Evolutionary conservation across 306 rosid species (phyloP), one percentile per base, ranked within the genome.

Genomic region (Fagus crenata): DNA sequence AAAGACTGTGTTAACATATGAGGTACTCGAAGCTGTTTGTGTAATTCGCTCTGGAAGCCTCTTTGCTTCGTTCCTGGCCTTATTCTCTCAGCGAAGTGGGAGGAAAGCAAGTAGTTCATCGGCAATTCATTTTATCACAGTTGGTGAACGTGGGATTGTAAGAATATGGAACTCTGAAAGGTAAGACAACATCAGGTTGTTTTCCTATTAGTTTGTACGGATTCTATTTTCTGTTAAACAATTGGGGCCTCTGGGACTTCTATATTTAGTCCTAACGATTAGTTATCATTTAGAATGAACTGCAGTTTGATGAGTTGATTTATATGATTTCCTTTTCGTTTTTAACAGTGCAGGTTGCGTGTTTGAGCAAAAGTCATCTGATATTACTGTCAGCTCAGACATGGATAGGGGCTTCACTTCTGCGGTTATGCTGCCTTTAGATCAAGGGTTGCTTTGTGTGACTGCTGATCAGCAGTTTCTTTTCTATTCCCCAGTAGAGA

Each of bases 401-500:
- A 87, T 71, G 55, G 92, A 88, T 83, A 88, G 97, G 91, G 99
- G 99, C n/a, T 92, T 95, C 78, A 84, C 90, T 39, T 86, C 93
- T 76, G 96, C 92, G 36, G 81, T 82, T 77, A 78, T 90, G 92
- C 90, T 89, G 39, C 78, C 96, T 63, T 80, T 78, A 39, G 86
- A 92, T 78, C 92, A 83, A 86, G 99, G 93, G 39, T 79, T 95
- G 91, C 90, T 95, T 82, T 95, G 99, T 83, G 97, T 92, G 85
- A 90, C 99, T 72, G 90, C 90, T 12, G 99, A 95, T 86, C 97
- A 95, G 79, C 97, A 95, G 88, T 86, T 95, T 78, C 85, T 95
- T 82, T 83, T 88, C 76, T 92, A 92, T 83, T 82, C 93, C 69
- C 92, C 89, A 4, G 74, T 87, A 61, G 84, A 88, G 37, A 77